Conservation (phyloP, 495 filamentous ascomycete species). For the Talaromyces proteolyticus region DNA sequence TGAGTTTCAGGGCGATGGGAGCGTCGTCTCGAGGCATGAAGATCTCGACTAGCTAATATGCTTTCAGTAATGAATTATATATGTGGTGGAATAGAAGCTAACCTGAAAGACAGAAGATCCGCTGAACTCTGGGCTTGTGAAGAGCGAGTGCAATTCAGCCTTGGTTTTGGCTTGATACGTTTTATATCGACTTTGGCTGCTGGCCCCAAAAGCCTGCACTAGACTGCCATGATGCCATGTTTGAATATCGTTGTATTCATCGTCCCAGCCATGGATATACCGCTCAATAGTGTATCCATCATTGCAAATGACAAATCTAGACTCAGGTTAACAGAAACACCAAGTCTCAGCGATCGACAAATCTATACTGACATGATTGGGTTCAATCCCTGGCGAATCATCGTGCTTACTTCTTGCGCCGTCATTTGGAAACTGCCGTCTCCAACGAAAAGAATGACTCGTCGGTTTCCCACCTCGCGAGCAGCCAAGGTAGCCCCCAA, state of each 20-base stretch:
- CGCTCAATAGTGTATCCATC: conserved; percentile 53
- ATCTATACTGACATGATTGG: conserved; percentile 62
- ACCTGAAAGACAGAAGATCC: conserved; percentile 37
- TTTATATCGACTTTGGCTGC: conserved; percentile 42
- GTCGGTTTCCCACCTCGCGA: conserved; percentile 51
- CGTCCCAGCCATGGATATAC: conserved; percentile 60
- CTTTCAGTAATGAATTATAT: neutral
- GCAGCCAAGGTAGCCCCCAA: conserved; percentile 71
- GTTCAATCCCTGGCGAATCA: conserved; percentile 70
- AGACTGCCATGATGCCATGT: conserved; percentile 68
- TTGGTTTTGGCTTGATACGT: conserved; percentile 68
- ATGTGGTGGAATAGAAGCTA: conserved; percentile 8
- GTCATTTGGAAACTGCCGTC: conserved; percentile 86
- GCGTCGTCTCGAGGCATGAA: conserved; percentile 82
- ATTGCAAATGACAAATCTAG: conserved; percentile 56
- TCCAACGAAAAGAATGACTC: conserved; percentile 80
- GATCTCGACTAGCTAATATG: conserved; percentile 70
- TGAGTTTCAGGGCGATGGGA: conserved; percentile 60
- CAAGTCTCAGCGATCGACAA: neutral
- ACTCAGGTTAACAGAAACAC: neutral
- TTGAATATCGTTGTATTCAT: conserved; percentile 72
- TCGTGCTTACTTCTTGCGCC: conserved; percentile 79
- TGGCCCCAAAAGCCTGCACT: conserved; percentile 61
- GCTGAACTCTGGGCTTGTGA: conserved; percentile 61
- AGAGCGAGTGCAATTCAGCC: conserved; percentile 61